Evolutionary conservation across 257 asterid genomes (phyloP).

Genomic region (Verbascum thapsus): DNA sequence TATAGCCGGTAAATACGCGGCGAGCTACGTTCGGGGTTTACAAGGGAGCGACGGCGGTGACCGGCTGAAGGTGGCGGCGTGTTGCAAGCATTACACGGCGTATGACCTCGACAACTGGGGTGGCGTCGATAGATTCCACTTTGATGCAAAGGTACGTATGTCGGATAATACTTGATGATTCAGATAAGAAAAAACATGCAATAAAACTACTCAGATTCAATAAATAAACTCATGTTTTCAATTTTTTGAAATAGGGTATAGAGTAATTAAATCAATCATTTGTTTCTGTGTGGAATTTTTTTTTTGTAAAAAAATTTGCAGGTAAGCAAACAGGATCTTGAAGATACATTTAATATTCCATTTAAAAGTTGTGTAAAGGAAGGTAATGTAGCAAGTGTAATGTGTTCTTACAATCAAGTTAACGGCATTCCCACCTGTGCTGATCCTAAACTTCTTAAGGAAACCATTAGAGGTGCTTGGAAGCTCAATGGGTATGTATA

Average conservation of each 20-base stretch:
- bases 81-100: slow-evolving; percentile 64
- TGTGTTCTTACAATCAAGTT: slow-evolving; percentile 66
- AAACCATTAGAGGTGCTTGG: slow-evolving; percentile 51
- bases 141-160: slow-evolving; percentile 58
- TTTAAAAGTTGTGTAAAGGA: slow-evolving; percentile 51
- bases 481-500: slow-evolving; percentile 47
- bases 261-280: too few species aligned
- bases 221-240: too few species aligned
- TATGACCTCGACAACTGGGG: slow-evolving; percentile 62
- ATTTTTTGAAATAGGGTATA: too few species aligned
- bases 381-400: slow-evolving; percentile 60
- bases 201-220: too few species aligned
- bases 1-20: slow-evolving; percentile 46
- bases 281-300: too few species aligned
- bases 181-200: too few species aligned
- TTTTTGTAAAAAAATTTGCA: too few species aligned
- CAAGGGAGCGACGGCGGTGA: slow-evolving; percentile 45
- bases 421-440: slow-evolving; percentile 60
- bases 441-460: slow-evolving; percentile 45
- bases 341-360: slow-evolving; percentile 52
- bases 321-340: slow-evolving; percentile 56
- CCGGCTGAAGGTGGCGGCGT: slow-evolving; percentile 53
- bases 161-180: too few species aligned
- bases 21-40: slow-evolving; percentile 46
- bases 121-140: slow-evolving; percentile 52